phyloP scores from a whole-genome alignment of 805 yeast species.

The Kurtzmaniella cleridarum region DNA sequence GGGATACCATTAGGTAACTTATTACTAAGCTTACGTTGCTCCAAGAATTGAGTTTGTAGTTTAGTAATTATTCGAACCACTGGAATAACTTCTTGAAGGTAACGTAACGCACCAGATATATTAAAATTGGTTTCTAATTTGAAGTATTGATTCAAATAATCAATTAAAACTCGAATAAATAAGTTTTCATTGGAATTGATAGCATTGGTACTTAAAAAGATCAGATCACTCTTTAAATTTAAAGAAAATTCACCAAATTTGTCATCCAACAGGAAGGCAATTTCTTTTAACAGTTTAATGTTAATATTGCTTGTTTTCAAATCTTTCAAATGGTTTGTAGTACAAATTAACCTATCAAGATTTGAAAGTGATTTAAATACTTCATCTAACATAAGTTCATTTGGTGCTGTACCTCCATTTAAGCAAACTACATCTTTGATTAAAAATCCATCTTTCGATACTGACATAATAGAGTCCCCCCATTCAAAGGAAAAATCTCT shows the following conservation, averaged over 20 bases:
- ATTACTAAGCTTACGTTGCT: conserved; percentile 5
- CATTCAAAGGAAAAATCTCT: conserved; percentile 19
- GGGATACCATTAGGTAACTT: conserved; percentile 26
- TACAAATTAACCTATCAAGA: conserved; percentile 25
- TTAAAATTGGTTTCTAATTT: not conserved
- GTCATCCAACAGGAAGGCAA: conserved; percentile 25
- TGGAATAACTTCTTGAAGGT: conserved; percentile 27
- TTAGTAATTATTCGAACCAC: conserved; percentile 19
- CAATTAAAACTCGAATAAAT: conserved; percentile 13
- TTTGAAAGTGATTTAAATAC: conserved; percentile 16
- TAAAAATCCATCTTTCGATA: conserved; percentile 19
- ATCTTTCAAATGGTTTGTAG: conserved; percentile 28
- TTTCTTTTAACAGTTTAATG: conserved; percentile 21
- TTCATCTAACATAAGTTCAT: not conserved
- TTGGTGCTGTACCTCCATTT: not conserved
- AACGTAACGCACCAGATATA: conserved; percentile 29
- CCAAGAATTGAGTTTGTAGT: conserved; percentile 10
- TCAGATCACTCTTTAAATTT: conserved; percentile 13
- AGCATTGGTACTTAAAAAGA: conserved; percentile 3
- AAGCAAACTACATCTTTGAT: conserved; percentile 15
- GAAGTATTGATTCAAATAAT: conserved; percentile 20
- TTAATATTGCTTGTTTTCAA: conserved; percentile 19
- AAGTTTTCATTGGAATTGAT: not conserved
- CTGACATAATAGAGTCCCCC: conserved; percentile 17
- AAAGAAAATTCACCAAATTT: conserved; percentile 12